Base-by-base conservation (phyloP, 2,329 filamentous ascomycete species). In the Neonectria magnoliae region DNA sequence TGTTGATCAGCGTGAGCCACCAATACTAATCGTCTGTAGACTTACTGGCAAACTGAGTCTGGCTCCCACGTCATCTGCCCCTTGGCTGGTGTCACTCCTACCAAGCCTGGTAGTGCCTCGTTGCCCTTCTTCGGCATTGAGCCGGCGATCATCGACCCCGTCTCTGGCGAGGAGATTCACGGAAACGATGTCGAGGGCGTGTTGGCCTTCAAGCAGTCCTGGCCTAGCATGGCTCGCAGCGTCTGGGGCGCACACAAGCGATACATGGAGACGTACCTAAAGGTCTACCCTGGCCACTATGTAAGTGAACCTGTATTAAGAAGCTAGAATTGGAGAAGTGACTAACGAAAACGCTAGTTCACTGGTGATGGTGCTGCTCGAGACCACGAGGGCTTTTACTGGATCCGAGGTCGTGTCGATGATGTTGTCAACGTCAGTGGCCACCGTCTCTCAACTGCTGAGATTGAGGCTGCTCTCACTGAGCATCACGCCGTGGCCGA, bases 1-100 rank as follows among this genome's bases (percentile, higher is more conserved):
- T n/a, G 14, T 4, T 9, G 16, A 9, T 27, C 36, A 57, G 25
- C n/a, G 42, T 27, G 20, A 8, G 14, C 27, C 20, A 9, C 13
- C 7, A 11, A 53, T 57, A 36, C 64, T 74, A 60, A 73, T 73
- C 59, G 66, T 66, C 22, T 70, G 57, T 77, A 97, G 93, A 99
- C 96, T 58, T 99, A 99, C 87, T 99, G 96, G 96, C 96, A 99
- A 88, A 99, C 96, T 57, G 96, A 99, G 85, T 99, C 96, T 2
- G 96, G 96, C 61, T 98, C 93, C 68, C 90, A 99, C 81, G 94
- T 97, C 75, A 98, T 99, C 78, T 93, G 94, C 5, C 96, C 96
- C 18, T 85, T 99, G 64, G 94, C 92, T 54, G 96, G 96, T 77
- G 88, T 98, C 38, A 98, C 95, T 1, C 94, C 96, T 25, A 98